Conservation (phyloP, 2,329 filamentous ascomycete species). For the Coleophoma cylindrospora region DNA sequence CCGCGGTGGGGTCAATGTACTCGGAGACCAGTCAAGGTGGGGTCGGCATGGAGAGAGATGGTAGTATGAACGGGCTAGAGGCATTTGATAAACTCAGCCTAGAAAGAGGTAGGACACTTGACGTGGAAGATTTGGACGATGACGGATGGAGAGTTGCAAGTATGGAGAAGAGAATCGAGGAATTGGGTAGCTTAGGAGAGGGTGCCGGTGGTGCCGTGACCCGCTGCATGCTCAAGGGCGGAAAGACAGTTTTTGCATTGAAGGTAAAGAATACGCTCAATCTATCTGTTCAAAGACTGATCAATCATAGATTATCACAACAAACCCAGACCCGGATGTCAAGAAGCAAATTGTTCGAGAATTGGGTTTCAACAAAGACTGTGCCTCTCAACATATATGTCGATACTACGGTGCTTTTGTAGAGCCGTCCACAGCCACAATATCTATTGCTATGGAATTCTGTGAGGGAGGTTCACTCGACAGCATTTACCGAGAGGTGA, state of each 20-base stretch:
- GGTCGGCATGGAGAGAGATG: conserved; percentile 74
- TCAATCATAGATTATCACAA: conserved; percentile 80
- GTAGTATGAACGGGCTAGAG: conserved; percentile 70
- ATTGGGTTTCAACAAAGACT: conserved; percentile 96
- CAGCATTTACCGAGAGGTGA: conserved; percentile 96
- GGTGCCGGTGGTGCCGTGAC: conserved; percentile 95
- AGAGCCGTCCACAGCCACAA: conserved; percentile 91
- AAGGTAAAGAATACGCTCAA: conserved; percentile 59
- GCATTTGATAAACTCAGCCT: conserved; percentile 76
- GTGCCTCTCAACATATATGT: conserved; percentile 93
- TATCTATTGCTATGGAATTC: conserved; percentile 98
- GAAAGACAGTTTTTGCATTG: conserved; percentile 90
- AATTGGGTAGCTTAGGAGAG: conserved; percentile 86
- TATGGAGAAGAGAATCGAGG: conserved; percentile 78
- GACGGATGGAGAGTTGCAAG: conserved; percentile 94
- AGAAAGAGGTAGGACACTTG: conserved; percentile 76
- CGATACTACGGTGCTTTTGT: conserved; percentile 96
- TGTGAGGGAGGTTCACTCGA: conserved; percentile 95
- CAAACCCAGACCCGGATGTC: conserved; percentile 93
- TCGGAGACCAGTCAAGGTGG: conserved; percentile 76
- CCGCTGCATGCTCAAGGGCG: conserved; percentile 79
- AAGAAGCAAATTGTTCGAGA: conserved; percentile 98
- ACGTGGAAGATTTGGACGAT: conserved; percentile 93
- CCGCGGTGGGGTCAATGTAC: conserved; percentile 80
- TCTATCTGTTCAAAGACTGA: conserved; percentile 1